phyloP scores from a whole-genome alignment of 1,284 basidiomycete genomes.

The Ustilago bromivora region DNA sequence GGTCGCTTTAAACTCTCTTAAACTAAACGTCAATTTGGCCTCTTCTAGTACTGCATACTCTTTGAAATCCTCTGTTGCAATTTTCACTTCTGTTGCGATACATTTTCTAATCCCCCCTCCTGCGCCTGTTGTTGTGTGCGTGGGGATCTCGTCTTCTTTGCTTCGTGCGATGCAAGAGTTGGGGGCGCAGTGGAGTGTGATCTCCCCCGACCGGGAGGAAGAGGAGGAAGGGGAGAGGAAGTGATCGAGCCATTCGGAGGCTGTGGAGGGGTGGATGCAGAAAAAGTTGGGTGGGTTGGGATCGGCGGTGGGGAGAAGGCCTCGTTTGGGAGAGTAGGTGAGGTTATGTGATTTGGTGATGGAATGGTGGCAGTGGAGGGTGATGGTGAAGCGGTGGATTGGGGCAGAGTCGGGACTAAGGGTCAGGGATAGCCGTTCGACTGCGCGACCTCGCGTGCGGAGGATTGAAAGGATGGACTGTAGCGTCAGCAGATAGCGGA shows the following conservation, averaged over 20 bases:
- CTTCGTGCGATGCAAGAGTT: conserved; percentile 37
- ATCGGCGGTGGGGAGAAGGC: conserved; percentile 50
- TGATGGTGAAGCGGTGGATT: conserved; percentile 37
- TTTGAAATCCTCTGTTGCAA: conserved; percentile 45
- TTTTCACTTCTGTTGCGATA: conserved; percentile 53
- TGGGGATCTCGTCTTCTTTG: conserved; percentile 29
- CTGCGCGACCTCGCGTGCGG: conserved; percentile 35
- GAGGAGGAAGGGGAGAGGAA: conserved; percentile 30
- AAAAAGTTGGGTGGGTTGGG: conserved; percentile 46
- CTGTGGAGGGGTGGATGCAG: conserved; percentile 39
- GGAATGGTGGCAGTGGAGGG: conserved; percentile 47
- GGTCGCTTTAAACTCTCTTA: conserved; percentile 59
- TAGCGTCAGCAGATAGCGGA: background rate
- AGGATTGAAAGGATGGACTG: conserved; percentile 55
- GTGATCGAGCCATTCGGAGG: conserved; percentile 58
- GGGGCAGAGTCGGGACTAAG: conserved; percentile 21
- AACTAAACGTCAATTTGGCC: conserved; percentile 42
- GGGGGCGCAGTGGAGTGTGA: conserved; percentile 41
- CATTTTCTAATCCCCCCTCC: conserved; percentile 19
- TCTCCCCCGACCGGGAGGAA: conserved; percentile 49
- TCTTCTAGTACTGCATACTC: conserved; percentile 43
- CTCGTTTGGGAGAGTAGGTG: conserved; percentile 55
- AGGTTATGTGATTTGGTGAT: conserved; percentile 60
- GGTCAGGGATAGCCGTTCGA: conserved; percentile 46
- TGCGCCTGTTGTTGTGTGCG: background rate